A percentile compares a stretch with the other conserved stretches of the same genome.
phyloP scores from a whole-genome alignment of 768 basidiomycete species.

The Megacollybia marginata region DNA sequence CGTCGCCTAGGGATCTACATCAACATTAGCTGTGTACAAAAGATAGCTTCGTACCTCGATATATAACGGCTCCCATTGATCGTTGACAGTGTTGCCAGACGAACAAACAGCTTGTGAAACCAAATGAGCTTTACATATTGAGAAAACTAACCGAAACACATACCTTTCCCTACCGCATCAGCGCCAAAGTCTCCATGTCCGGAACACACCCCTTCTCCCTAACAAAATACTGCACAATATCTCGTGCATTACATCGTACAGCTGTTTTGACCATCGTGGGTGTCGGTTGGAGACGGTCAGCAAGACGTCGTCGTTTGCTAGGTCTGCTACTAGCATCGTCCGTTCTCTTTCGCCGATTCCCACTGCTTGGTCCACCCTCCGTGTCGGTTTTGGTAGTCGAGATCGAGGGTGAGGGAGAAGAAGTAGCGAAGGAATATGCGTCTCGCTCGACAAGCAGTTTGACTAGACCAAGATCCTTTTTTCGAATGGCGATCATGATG shows the following conservation, averaged over 20 bases:
- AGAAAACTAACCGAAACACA: no score
- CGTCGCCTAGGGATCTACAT: no score
- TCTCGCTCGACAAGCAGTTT: conserved; percentile 68
- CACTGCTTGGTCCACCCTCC: conserved; percentile 6
- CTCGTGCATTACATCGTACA: conserved; percentile 53
- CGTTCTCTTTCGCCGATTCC: no score
- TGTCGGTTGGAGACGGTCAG: conserved; percentile 51
- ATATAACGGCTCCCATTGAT: no score
- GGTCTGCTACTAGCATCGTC: conserved; percentile 3
- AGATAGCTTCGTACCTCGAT: no score
- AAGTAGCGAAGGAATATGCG: conserved; percentile 6
- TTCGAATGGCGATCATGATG: conserved; percentile 67
- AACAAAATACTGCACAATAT: conserved; percentile 66
- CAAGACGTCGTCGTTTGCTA: conserved; percentile 46
- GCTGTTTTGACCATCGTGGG: conserved; percentile 59
- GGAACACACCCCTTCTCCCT: conserved; percentile 67
- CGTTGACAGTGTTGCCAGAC: no score
- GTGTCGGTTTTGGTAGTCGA: not conserved
- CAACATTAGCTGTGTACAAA: no score
- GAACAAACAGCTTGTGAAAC: no score
- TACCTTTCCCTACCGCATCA: not conserved
- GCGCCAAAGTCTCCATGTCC: conserved; percentile 56
- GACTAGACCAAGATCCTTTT: conserved; percentile 60
- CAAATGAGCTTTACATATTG: no score
- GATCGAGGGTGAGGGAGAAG: not conserved